These are phyloP conservation scores for Stephania yunnanensis DNA, from an alignment of 164 flowering plant species.

Conservation along the genomic window DNA sequence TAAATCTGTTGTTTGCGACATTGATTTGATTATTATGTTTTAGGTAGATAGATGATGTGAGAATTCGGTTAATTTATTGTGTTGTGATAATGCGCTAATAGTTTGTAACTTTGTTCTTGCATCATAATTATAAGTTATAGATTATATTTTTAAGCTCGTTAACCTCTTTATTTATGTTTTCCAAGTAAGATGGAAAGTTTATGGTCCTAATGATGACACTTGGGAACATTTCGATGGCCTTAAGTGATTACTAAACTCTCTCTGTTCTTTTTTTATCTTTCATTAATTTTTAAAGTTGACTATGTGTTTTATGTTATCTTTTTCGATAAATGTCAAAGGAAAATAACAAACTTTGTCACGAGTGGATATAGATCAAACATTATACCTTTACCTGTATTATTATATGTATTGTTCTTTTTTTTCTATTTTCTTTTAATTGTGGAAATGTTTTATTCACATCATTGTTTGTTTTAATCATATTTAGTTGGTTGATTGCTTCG, in stretches of 20 bases:
- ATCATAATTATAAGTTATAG: not conserved
- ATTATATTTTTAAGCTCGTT: too few relatives aligned
- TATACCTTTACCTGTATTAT: constrained; percentile 63
- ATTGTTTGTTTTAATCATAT: not conserved
- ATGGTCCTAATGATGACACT: constrained; percentile 44
- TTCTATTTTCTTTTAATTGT: too few relatives aligned
- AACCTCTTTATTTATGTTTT: not conserved
- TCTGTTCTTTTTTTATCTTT: not conserved
- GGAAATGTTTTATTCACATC: too few relatives aligned
- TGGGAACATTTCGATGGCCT: constrained; percentile 67
- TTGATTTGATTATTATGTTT: too few relatives aligned
- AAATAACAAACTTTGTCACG: constrained; percentile 42
- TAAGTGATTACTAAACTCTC: constrained; percentile 24
- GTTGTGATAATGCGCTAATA: too few relatives aligned
- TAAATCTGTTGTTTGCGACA: too few relatives aligned
- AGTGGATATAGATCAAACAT: constrained; percentile 40
- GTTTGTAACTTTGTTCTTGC: too few relatives aligned
- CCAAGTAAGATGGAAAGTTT: constrained; percentile 69
- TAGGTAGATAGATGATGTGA: too few relatives aligned
- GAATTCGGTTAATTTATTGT: too few relatives aligned
- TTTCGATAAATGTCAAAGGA: constrained; percentile 44
- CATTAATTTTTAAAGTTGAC: not conserved
- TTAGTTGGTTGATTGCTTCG: not conserved
- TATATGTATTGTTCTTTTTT: not conserved
- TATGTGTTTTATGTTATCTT: not conserved